A percentile compares a stretch with the other conserved stretches of the same genome.
These are phyloP conservation scores for Russula abietina DNA, from an alignment of 768 basidiomycete genomes.

Conservation along the genomic window DNA sequence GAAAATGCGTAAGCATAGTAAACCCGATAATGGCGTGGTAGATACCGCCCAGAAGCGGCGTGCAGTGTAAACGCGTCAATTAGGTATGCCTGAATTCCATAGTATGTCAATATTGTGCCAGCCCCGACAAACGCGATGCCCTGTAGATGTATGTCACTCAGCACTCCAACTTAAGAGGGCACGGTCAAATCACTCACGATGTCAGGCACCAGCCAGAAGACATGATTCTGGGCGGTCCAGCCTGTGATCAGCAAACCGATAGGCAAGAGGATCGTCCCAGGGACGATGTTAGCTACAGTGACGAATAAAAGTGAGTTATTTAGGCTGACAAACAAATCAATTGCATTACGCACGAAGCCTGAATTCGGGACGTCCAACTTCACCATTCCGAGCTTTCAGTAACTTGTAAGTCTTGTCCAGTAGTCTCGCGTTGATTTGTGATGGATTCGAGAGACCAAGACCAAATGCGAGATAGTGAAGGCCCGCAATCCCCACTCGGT, in stretches of 20 bases:
- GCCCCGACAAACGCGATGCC: slow-evolving; percentile 53
- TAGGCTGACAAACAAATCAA: neutral
- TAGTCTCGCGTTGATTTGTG: no score
- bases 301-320: neutral
- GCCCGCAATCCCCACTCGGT: slow-evolving; percentile 51
- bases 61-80: slow-evolving; percentile 62
- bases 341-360: slow-evolving; percentile 37
- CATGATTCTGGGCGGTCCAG: slow-evolving; percentile 53
- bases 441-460: no score
- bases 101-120: slow-evolving; percentile 56
- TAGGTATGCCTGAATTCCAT: slow-evolving; percentile 59
- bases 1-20: neutral
- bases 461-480: no score
- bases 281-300: slow-evolving; percentile 48
- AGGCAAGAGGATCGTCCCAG: slow-evolving; percentile 55
- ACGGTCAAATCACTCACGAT: slow-evolving; percentile 37
- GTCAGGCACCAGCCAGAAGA: slow-evolving; percentile 69
- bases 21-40: neutral
- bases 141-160: slow-evolving; percentile 33
- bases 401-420: slow-evolving; percentile 51
- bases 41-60: slow-evolving; percentile 51
- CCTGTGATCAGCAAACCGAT: slow-evolving; percentile 63
- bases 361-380: no score
- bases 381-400: slow-evolving; percentile 48
- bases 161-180: neutral